Base-by-base conservation (phyloP, 1,139 yeast species). In the Groenewaldozyma auringiensis region DNA sequence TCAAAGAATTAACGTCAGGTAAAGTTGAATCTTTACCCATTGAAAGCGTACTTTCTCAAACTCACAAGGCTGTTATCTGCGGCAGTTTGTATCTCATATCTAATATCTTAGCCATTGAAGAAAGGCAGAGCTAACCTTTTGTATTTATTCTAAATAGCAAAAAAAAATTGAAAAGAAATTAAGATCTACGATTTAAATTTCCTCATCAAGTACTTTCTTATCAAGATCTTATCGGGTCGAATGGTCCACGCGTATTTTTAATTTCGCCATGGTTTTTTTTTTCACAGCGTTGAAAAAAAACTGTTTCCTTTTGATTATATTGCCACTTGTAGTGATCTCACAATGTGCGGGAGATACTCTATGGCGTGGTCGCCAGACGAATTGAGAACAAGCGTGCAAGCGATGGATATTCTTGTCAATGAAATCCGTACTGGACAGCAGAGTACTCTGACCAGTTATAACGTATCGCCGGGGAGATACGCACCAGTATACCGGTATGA, bases 71-170 rank as follows among this genome's bases (percentile, higher is more conserved):
- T 2, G 77, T 84, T 1, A 68, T 84, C 1, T 86, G 94, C 63
- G 96, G 96, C 0, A 83, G 94, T 56, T 66, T 86, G 38, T 86
- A 86, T 57, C 68, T 86, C 18, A 81, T 83, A 46, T 82, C 88
- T 1, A 89, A 85, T 58, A 70, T 83, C 1, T 64, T 84, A 34
- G 65, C 80, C 22, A 6, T 21, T 11, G 14, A 21, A 8, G 9
- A 25, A 11, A 25, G n/a, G n/a, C n/a, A n/a, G n/a, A n/a, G n/a
- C n/a, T n/a, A n/a, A n/a, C n/a, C n/a, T n/a, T n/a, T n/a, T n/a
- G n/a, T n/a, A n/a, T n/a, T n/a, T n/a, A n/a, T n/a, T n/a, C n/a
- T n/a, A n/a, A n/a, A n/a, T n/a, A n/a, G n/a, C n/a, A n/a, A n/a
- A n/a, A n/a, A n/a, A n/a, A n/a, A n/a, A n/a, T n/a, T n/a, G n/a